Evolutionary conservation across 2,329 filamentous ascomycete species (phyloP).

Genomic region (Colletotrichum falcatum): DNA sequence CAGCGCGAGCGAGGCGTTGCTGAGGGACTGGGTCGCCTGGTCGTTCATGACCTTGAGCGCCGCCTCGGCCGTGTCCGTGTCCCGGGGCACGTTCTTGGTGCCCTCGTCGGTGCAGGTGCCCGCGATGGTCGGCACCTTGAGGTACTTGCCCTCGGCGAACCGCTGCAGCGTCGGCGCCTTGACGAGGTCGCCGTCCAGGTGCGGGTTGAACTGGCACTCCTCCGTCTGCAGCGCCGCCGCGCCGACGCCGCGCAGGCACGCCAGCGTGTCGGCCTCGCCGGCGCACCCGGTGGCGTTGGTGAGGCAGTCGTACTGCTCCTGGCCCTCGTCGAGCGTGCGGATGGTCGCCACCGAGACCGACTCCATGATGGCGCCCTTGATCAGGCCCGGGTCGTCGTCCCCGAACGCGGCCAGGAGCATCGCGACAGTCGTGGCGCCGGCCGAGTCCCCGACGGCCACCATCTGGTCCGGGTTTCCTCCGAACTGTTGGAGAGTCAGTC

Average conservation of each 20-base stretch:
- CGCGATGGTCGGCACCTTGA: constrained; percentile 65
- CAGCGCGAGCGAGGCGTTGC: constrained; percentile 47
- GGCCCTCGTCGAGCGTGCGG: constrained; percentile 50
- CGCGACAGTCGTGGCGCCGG: constrained; percentile 74
- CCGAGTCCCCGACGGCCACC: constrained; percentile 75
- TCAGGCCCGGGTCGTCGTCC: constrained; percentile 60
- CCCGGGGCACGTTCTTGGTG: constrained; percentile 49
- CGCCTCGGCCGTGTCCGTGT: constrained; percentile 48
- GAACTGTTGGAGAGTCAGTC: constrained; percentile 59
- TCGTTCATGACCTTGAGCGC: constrained; percentile 52
- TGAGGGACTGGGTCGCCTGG: constrained; percentile 51
- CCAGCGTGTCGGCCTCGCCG: constrained; percentile 56
- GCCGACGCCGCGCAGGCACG: constrained; percentile 54
- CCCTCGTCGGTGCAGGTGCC: constrained; percentile 56
- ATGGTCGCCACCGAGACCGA: constrained; percentile 64
- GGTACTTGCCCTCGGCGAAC: constrained; percentile 62
- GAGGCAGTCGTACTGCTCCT: constrained; percentile 65
- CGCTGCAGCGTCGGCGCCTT: constrained; percentile 61
- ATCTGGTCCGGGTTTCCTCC: constrained; percentile 77
- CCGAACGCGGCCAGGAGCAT: constrained; percentile 71
- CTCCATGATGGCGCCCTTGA: constrained; percentile 63
- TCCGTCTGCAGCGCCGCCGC: constrained; percentile 42
- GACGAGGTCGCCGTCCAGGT: constrained; percentile 66
- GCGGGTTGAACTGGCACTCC: constrained; percentile 49
- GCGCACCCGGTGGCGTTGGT: constrained; percentile 53